A percentile compares a stretch with the other conserved stretches of the same genome.
phyloP scores from a whole-genome alignment of 1,284 basidiomycete species.

The Malassezia arunalokei region DNA sequence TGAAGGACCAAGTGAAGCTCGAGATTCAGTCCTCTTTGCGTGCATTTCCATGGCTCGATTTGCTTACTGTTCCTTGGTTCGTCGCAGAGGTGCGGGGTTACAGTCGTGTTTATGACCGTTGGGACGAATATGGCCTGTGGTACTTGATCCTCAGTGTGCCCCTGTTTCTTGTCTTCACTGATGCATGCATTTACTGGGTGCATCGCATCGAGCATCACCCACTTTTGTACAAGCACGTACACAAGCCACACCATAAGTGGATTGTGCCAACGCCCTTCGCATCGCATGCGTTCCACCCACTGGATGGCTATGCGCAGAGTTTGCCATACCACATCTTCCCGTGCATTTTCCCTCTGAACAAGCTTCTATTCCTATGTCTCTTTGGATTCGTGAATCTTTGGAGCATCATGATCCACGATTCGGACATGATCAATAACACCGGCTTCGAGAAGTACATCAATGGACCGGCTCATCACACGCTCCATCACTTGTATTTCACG shows the following conservation, averaged over 20 bases:
- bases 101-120: constrained; percentile 64
- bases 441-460: constrained; percentile 83
- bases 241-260: constrained; percentile 98
- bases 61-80: constrained; percentile 87
- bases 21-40: constrained; percentile 69
- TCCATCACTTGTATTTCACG: constrained; percentile 86
- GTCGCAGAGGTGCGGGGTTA: constrained; percentile 79
- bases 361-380: constrained; percentile 35
- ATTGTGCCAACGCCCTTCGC: constrained; percentile 93
- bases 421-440: constrained; percentile 97
- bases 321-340: constrained; percentile 89
- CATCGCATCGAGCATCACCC: constrained; percentile 86
- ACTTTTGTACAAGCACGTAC: constrained; percentile 71
- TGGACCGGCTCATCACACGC: constrained; percentile 90
- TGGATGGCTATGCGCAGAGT: constrained; percentile 88
- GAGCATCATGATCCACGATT: constrained; percentile 67
- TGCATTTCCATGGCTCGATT: constrained; percentile 58
- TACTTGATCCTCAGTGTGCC: constrained; percentile 41
- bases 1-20: constrained; percentile 64
- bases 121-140: constrained; percentile 50
- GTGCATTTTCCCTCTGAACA: constrained; percentile 78
- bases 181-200: constrained; percentile 83
- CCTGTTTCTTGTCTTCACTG: constrained; percentile 74
- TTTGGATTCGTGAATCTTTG: constrained; percentile 46
- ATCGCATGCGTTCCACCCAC: constrained; percentile 89